Percentiles rank a stretch among this genome's conserved stretches.
phyloP scores from a whole-genome alignment of 1,284 basidiomycete species.

The Chiua sp. region DNA sequence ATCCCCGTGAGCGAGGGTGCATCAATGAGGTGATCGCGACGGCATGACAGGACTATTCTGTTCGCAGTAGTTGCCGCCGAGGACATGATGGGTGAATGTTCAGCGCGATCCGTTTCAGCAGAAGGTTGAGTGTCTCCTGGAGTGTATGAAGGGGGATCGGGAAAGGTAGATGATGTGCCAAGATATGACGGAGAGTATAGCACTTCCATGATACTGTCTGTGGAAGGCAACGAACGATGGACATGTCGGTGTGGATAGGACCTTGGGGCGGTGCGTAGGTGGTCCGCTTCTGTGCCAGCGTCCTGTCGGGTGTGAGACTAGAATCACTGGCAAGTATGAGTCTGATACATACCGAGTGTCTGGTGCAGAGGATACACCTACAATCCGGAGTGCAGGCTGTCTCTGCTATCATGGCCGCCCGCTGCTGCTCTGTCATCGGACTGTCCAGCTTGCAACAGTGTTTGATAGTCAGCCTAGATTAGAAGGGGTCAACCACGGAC shows the following conservation, averaged over 20 bases:
- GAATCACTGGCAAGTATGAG: background rate
- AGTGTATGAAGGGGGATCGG: conserved; percentile 27
- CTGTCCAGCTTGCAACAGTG: background rate
- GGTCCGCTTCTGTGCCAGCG: background rate
- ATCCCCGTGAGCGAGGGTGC: conserved; percentile 14
- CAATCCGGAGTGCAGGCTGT: conserved; percentile 13
- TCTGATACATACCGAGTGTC: conserved; percentile 6
- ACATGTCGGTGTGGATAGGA: conserved; percentile 7
- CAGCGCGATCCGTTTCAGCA: background rate
- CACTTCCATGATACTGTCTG: conserved; percentile 25
- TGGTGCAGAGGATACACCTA: conserved; percentile 16
- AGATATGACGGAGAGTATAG: conserved; percentile 29
- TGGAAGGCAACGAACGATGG: conserved; percentile 20
- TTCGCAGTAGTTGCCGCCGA: background rate
- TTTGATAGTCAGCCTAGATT: conserved; percentile 8
- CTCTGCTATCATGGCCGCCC: conserved; percentile 15
- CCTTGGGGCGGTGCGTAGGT: background rate
- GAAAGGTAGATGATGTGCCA: conserved; percentile 7
- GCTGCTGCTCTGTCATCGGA: conserved; percentile 8
- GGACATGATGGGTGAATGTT: background rate
- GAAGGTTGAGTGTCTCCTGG: background rate
- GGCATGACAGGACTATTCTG: background rate
- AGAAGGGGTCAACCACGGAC: background rate
- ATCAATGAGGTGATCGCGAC: conserved; percentile 4
- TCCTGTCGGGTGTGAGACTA: conserved; percentile 13